Evolutionary conservation across 2,329 filamentous ascomycete species (phyloP).

Genomic region (Rhynchosporium secalis): DNA sequence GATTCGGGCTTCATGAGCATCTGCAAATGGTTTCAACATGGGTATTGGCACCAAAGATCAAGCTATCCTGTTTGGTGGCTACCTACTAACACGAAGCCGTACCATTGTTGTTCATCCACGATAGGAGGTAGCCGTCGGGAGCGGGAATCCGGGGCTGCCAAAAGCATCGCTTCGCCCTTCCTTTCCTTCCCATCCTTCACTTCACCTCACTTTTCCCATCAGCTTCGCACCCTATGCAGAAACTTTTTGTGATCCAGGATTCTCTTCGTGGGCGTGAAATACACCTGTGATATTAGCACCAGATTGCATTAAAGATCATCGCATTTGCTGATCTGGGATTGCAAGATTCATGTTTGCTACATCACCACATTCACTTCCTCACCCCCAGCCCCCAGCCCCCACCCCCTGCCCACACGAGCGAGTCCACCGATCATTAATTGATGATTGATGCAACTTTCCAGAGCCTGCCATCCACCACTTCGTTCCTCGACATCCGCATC

Average conservation of each 20-base stretch:
- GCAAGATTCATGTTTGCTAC: not conserved
- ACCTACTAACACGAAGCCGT: too few relatives aligned
- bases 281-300: too few relatives aligned
- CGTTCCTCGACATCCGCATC: not conserved
- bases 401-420: not conserved
- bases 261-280: too few relatives aligned
- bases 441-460: not conserved
- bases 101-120: too few relatives aligned
- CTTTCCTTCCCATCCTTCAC: not conserved
- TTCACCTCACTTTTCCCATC: not conserved
- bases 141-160: not conserved
- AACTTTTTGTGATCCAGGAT: too few relatives aligned
- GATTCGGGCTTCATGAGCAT: too few relatives aligned
- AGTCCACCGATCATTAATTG: not conserved
- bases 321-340: not conserved
- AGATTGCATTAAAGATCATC: not conserved
- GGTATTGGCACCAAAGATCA: too few relatives aligned
- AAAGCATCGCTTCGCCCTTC: not conserved
- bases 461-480: not conserved
- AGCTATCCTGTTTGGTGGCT: too few relatives aligned
- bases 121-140: not conserved
- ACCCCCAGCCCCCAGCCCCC: not conserved
- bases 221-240: too few relatives aligned
- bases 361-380: not conserved
- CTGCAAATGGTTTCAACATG: too few relatives aligned